Base-by-base conservation (phyloP, 192 early-diverging fungal species). In the Entomortierella parvispora region DNA sequence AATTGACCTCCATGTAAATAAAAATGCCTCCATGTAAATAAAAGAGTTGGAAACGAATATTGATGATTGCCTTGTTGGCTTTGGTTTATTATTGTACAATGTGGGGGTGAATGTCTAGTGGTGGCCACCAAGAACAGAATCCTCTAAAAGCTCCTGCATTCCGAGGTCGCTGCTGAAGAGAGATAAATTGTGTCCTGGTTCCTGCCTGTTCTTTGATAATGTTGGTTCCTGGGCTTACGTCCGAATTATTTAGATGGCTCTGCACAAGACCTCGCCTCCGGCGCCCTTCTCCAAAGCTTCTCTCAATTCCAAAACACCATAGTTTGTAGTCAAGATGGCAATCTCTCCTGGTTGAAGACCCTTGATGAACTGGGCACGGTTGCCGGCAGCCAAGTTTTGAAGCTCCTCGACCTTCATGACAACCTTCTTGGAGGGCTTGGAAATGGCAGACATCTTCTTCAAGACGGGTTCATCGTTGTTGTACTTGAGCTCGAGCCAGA, bases 401-500 rank as follows among this genome's bases (percentile, higher is more conserved):
- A 96, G 83, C 80, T 99, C 95, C 37, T 88, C 82, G n/a, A 93
- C 83, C 37, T 88, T 89, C 71, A 93, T 93, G 77, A 82, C 87
- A 55, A 99, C 82, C 62, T 90, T 89, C 58, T 93, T 89, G 11
- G 91, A 92, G 3, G 95, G 93, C 72, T 95, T 96, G 62, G 90
- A 92, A n/a, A 99, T 86, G 26, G 88, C 87, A 17, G 71, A 79
- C 91, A 99, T 93, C 28, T 83, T 80, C 37, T 84, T 82, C 40
- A 99, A 79, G 23, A 94, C 95, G 25, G 97, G 93, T 48, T 83
- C 60, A 58, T 93, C 89, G 54, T 95, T 86, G 69, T 88, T 84
- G 89, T 97, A 99, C 84, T 99, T 99, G 55, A 99, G 88, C 51
- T 92, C 87, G 34, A 99, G 87, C 97, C 97, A 99, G 32, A 99